Base-by-base conservation (phyloP, 2,329 filamentous ascomycete genomes). In the Sporothrix mexicana region DNA sequence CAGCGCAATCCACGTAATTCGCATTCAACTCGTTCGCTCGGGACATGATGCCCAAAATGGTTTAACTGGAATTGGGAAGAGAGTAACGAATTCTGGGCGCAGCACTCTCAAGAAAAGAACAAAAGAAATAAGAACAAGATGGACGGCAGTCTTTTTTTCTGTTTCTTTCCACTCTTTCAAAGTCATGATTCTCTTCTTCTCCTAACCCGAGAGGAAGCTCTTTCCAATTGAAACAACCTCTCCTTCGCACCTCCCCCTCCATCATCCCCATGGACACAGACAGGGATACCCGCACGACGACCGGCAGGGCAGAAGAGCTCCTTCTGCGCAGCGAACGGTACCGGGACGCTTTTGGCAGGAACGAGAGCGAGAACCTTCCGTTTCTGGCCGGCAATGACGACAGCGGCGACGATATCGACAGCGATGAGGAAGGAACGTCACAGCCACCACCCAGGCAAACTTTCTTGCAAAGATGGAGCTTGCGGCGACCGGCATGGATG, bases 231-330 rank as follows among this genome's bases (percentile, higher is more conserved):
- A 36, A 25, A 17, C 36, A 12, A 15, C 7, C 55, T 25, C 25
- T 59, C 25, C 23, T 30, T 57, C 8, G 17, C 17, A 30, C 10
- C 23, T 57, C 30, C 12, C 15, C 9, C 4, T 55, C 20, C 9
- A 45, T 6, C 36, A 4, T 13, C 59, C 23, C 59, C 43, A 64
- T 64, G 59, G 25, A 23, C n/a, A 45, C 59, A 6, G 36, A 43
- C 36, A 45, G n/a, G 2, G 25, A 25, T 12, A 59, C 25, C 55
- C 30, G 59, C 30, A 64, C 59, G 6, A 10, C 41, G 5, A 36
- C 55, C 55, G 59, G 59, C n/a, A 64, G 36, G 36, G 59, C 59
- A 64, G 59, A 64, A 9, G 59, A 64, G 36, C 59, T 64, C 59
- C 59, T 45, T 36, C 36, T 64, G 36, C 59, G 36, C 36, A 36